Conservation (phyloP, 2,329 filamentous ascomycete species). For the Pseudocercospora vitis region DNA sequence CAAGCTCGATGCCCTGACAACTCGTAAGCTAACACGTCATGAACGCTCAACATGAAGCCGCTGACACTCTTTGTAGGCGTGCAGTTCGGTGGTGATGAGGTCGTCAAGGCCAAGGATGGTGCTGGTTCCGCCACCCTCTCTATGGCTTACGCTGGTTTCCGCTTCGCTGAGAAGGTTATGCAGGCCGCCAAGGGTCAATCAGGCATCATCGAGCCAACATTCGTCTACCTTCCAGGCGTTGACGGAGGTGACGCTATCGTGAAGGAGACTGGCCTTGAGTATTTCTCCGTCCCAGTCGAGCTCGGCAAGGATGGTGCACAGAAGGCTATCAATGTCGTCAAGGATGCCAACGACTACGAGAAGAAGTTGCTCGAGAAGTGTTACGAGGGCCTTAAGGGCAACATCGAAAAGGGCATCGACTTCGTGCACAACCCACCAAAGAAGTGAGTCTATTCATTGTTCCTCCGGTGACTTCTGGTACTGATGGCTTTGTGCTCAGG, state of each 20-base stretch:
- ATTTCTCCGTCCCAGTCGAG: slow-evolving; percentile 94
- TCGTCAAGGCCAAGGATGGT: slow-evolving; percentile 92
- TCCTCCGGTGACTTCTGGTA: background rate
- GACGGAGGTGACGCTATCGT: slow-evolving; percentile 81
- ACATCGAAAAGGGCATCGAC: slow-evolving; percentile 90
- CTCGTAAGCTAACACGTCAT: slow-evolving; percentile 58
- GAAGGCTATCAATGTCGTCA: slow-evolving; percentile 79
- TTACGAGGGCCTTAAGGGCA: slow-evolving; percentile 78
- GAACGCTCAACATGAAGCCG: background rate
- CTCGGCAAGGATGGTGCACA: slow-evolving; percentile 80
- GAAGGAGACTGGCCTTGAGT: slow-evolving; percentile 80
- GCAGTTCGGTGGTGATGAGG: slow-evolving; percentile 97
- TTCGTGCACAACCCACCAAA: slow-evolving; percentile 85
- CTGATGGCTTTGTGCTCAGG: slow-evolving; percentile 3
- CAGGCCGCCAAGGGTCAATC: slow-evolving; percentile 86
- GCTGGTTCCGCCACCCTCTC: slow-evolving; percentile 87
- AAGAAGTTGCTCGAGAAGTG: slow-evolving; percentile 78
- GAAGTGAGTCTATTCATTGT: slow-evolving; percentile 59
- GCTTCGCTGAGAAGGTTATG: slow-evolving; percentile 92
- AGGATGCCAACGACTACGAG: slow-evolving; percentile 78
- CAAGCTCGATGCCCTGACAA: slow-evolving; percentile 85
- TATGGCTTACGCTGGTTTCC: slow-evolving; percentile 94
- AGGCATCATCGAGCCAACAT: slow-evolving; percentile 91
- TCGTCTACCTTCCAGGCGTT: slow-evolving; percentile 90
- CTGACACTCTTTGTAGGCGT: slow-evolving; percentile 55